Conservation (phyloP, 345 rosid genomes). For the Excoecaria agallocha region DNA sequence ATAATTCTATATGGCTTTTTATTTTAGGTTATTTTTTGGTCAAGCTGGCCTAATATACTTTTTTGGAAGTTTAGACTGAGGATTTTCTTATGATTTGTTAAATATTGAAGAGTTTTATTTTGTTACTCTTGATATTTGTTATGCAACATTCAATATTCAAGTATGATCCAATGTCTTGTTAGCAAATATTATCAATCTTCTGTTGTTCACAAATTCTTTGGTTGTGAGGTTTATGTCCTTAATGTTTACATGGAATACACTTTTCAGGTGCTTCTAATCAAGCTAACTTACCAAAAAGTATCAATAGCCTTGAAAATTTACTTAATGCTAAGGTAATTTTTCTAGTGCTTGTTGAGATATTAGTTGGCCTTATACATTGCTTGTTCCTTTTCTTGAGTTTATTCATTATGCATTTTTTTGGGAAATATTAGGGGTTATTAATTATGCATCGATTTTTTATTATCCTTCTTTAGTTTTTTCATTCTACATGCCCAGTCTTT, state of each 20-base stretch:
- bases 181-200: background rate
- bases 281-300: slow-evolving; percentile 66
- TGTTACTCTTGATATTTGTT: background rate
- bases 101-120: background rate
- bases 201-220: background rate
- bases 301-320: slow-evolving; percentile 86
- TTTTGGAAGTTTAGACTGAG: background rate
- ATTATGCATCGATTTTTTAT: background rate
- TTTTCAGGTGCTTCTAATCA: slow-evolving; percentile 74
- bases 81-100: background rate
- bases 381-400: background rate
- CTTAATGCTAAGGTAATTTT: slow-evolving; percentile 84
- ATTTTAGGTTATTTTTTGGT: background rate
- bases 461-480: background rate
- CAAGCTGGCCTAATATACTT: background rate
- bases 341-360: slow-evolving; percentile 22
- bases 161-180: background rate
- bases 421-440: too few relatives aligned
- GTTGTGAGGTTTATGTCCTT: slow-evolving; percentile 17
- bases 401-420: background rate
- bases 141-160: background rate
- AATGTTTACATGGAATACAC: slow-evolving; percentile 20
- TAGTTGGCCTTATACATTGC: slow-evolving; percentile 13
- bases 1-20: background rate
- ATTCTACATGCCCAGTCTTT: background rate